A percentile compares a stretch with the other conserved stretches of the same genome.
phyloP scores from a whole-genome alignment of 2,329 filamentous ascomycete genomes.

The Aschersonia sp. region DNA sequence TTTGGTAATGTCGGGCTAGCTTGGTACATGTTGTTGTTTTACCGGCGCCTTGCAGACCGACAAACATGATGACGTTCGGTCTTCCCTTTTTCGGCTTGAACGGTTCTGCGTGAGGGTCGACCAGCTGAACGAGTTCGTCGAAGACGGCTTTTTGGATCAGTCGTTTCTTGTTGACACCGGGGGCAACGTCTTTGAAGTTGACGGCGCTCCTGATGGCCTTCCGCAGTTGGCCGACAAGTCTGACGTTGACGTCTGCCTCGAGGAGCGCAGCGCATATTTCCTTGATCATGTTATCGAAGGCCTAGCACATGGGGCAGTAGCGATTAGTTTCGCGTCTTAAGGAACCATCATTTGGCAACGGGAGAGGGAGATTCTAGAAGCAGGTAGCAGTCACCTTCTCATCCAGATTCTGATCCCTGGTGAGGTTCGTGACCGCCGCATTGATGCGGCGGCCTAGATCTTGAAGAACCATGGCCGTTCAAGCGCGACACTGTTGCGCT shows the following conservation, averaged over 20 bases:
- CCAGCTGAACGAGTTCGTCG: slow-evolving; percentile 87
- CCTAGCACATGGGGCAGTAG: slow-evolving; percentile 30
- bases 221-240: slow-evolving; percentile 77
- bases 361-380: background rate
- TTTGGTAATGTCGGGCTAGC: slow-evolving; percentile 86
- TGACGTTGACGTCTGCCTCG: slow-evolving; percentile 94
- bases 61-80: slow-evolving; percentile 97
- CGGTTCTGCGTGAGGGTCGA: slow-evolving; percentile 86
- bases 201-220: slow-evolving; percentile 85
- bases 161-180: slow-evolving; percentile 94
- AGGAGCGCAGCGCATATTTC: slow-evolving; percentile 92
- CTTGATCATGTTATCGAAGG: slow-evolving; percentile 96
- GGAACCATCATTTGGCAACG: background rate
- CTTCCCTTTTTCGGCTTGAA: slow-evolving; percentile 97
- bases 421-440: slow-evolving; percentile 85
- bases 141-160: slow-evolving; percentile 96
- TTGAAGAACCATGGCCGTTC: slow-evolving; percentile 75
- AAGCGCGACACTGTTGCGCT: background rate
- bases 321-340: too few relatives aligned
- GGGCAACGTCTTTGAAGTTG: slow-evolving; percentile 86
- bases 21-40: slow-evolving; percentile 99
- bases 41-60: slow-evolving; percentile 90
- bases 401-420: slow-evolving; percentile 81
- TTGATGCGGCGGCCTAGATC: slow-evolving; percentile 98
- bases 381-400: slow-evolving; percentile 57